Conservation (phyloP, 805 yeast species). For the Candida incommunis region DNA sequence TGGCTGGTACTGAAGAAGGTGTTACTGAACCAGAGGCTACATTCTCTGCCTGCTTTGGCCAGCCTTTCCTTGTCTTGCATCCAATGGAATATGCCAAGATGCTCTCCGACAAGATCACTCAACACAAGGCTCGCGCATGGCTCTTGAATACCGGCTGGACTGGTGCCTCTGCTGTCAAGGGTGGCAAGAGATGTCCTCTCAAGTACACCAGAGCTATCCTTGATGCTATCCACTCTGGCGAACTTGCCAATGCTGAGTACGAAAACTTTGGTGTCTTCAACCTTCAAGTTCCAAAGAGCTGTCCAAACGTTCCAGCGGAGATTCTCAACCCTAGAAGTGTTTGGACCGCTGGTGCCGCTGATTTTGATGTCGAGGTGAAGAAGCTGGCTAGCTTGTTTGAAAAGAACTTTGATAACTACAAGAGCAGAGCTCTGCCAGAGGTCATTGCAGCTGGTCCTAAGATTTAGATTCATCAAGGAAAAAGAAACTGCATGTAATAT, state of each 20-base stretch:
- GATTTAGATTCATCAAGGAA: no score
- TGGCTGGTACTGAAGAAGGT: constrained; percentile 99
- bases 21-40: constrained; percentile 97
- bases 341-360: constrained; percentile 51
- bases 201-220: constrained; percentile 94
- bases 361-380: constrained; percentile 40
- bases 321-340: constrained; percentile 75
- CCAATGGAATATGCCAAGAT: constrained; percentile 97
- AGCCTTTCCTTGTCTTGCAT: constrained; percentile 94
- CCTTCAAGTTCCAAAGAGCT: constrained; percentile 70
- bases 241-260: constrained; percentile 62
- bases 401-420: constrained; percentile 77
- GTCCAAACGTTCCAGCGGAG: constrained; percentile 71
- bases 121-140: constrained; percentile 90
- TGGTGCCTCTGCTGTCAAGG: constrained; percentile 80
- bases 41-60: constrained; percentile 97
- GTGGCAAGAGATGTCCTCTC: constrained; percentile 95
- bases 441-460: constrained; percentile 90
- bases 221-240: constrained; percentile 89
- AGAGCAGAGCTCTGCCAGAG: constrained; percentile 68
- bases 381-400: constrained; percentile 64
- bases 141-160: constrained; percentile 98
- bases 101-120: constrained; percentile 79
- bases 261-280: constrained; percentile 81
- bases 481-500: no score